Percentiles rank a stretch among this genome's conserved stretches.
These are phyloP conservation scores for Annulohypoxylon stygium DNA, from an alignment of 495 filamentous ascomycete genomes.

Conservation along the genomic window DNA sequence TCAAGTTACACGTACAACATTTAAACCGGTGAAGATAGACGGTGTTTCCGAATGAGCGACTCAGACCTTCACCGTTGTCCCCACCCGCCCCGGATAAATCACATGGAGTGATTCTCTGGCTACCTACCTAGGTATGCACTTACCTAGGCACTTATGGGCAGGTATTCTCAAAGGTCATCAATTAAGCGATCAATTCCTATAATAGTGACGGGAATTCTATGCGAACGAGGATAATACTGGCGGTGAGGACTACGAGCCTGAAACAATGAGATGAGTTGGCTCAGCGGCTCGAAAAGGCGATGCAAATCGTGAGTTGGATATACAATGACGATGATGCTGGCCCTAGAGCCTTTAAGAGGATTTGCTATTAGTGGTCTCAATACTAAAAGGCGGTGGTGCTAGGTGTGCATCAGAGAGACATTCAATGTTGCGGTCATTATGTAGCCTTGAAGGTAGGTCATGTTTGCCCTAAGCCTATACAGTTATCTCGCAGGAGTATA, in stretches of 20 bases:
- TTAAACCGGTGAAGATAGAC: slow-evolving; percentile 16
- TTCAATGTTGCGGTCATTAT: slow-evolving; percentile 3
- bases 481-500: slow-evolving; percentile 25
- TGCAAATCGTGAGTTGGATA: slow-evolving; percentile 8
- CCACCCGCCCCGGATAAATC: slow-evolving; percentile 16
- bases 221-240: slow-evolving; percentile 4
- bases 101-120: neutral
- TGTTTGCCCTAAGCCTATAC: slow-evolving; percentile 29
- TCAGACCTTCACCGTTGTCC: slow-evolving; percentile 5
- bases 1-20: slow-evolving; percentile 18
- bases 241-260: slow-evolving; percentile 6
- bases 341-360: neutral
- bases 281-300: neutral
- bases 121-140: neutral
- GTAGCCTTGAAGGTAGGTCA: slow-evolving; percentile 10
- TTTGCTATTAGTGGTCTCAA: slow-evolving; percentile 16
- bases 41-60: slow-evolving; percentile 11
- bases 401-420: slow-evolving; percentile 14
- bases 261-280: neutral
- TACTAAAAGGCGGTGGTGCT: slow-evolving; percentile 9
- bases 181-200: neutral
- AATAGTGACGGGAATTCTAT: neutral
- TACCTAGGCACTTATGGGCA: neutral
- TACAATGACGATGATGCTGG: slow-evolving; percentile 1
- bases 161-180: neutral